These are phyloP conservation scores for Leccinum fallax DNA, from an alignment of 1,284 basidiomycete genomes.

Conservation along the genomic window DNA sequence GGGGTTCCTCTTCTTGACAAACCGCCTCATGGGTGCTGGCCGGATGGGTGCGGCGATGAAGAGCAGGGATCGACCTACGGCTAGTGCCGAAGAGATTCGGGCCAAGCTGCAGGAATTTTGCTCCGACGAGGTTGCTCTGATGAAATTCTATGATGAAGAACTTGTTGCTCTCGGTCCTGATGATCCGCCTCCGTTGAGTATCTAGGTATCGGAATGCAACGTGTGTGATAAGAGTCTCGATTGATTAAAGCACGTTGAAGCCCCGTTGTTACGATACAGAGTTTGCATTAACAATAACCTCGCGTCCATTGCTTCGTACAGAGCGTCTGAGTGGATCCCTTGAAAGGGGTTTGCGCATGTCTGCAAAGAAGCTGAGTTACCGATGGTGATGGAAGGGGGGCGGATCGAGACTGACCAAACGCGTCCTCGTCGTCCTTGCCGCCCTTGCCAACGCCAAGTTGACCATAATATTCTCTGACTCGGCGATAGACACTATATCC, in stretches of 20 bases:
- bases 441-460: slow-evolving; percentile 66
- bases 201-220: slow-evolving; percentile 28
- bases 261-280: slow-evolving; percentile 55
- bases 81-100: slow-evolving; percentile 62
- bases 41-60: slow-evolving; percentile 58
- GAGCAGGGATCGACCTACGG: slow-evolving; percentile 50
- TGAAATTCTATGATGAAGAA: slow-evolving; percentile 74
- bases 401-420: slow-evolving; percentile 66
- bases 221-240: slow-evolving; percentile 8
- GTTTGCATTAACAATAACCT: slow-evolving; percentile 71
- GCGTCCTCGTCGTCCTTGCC: slow-evolving; percentile 86
- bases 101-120: slow-evolving; percentile 68
- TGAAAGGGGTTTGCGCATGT: slow-evolving; percentile 86
- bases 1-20: slow-evolving; percentile 88
- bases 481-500: slow-evolving; percentile 87
- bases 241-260: slow-evolving; percentile 1
- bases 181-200: slow-evolving; percentile 63
- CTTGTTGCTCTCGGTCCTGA: slow-evolving; percentile 55
- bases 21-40: slow-evolving; percentile 75
- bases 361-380: slow-evolving; percentile 42
- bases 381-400: neutral
- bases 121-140: slow-evolving; percentile 54
- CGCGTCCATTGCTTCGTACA: slow-evolving; percentile 68
- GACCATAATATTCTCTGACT: slow-evolving; percentile 86
- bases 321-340: slow-evolving; percentile 65